A percentile compares a stretch with the other conserved stretches of the same genome.
These are phyloP conservation scores for Conoideocrella luteorostrata DNA, from an alignment of 2,329 filamentous ascomycete genomes.

Conservation along the genomic window DNA sequence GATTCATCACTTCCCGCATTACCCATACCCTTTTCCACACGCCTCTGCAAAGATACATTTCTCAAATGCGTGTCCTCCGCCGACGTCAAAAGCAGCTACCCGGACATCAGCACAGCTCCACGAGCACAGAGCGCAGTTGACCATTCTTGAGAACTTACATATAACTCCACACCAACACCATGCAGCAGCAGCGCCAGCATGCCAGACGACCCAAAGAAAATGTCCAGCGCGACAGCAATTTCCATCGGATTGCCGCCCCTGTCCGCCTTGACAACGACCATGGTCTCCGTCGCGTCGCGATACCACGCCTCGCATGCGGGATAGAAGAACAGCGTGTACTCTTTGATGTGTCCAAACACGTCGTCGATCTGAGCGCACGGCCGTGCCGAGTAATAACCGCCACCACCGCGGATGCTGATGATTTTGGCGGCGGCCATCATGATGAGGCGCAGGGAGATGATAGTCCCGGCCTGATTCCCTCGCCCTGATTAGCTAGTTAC, in stretches of 20 bases:
- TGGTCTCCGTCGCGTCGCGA: conserved; percentile 9
- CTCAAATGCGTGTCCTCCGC: too few relatives aligned
- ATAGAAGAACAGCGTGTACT: conserved; percentile 23
- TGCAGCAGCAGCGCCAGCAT: conserved; percentile 49
- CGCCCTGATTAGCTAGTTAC: too few relatives aligned
- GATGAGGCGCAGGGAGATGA: conserved; percentile 44
- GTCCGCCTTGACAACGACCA: conserved; percentile 13
- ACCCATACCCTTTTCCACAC: too few relatives aligned
- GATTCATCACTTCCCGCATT: too few relatives aligned
- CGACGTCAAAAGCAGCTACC: too few relatives aligned
- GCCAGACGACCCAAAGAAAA: conserved; percentile 42
- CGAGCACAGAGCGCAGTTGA: too few relatives aligned
- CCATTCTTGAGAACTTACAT: conserved; percentile 35
- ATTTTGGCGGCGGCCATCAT: conserved; percentile 33
- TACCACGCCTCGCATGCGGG: conserved; percentile 35
- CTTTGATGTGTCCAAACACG: conserved; percentile 22
- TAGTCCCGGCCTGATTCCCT: conserved; percentile 34
- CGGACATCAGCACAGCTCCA: too few relatives aligned
- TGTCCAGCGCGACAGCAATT: conserved; percentile 33
- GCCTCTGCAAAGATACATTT: too few relatives aligned
- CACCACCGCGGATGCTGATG: conserved; percentile 18
- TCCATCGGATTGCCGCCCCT: conserved; percentile 20
- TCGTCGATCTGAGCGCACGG: conserved; percentile 42
- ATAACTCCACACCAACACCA: conserved; percentile 39
- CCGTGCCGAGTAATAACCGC: conserved; percentile 22